Percentiles rank a stretch among this genome's conserved stretches.
Evolutionary conservation across 78 protist genomes (phyloP).

Genomic region (Creolimax fragrantissima): DNA sequence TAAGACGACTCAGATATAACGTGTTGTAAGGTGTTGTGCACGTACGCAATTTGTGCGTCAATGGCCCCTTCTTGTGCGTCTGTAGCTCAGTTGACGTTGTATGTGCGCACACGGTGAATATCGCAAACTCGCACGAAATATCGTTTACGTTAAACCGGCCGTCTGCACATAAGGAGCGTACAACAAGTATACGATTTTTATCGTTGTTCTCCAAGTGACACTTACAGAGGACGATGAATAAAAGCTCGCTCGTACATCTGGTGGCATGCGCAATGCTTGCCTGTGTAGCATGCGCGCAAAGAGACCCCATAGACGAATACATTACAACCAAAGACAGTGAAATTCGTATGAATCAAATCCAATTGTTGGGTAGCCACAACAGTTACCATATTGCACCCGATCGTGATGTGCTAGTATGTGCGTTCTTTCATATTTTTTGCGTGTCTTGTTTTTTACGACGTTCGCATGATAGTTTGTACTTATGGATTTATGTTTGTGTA

Average conservation of each 20-base stretch:
- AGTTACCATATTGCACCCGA: not conserved
- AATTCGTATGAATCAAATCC: not conserved
- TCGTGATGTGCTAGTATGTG: not conserved
- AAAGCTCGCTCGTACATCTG: too few species aligned
- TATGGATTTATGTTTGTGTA: too few species aligned
- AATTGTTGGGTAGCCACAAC: not conserved
- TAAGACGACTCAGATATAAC: not conserved
- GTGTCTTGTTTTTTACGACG: too few species aligned
- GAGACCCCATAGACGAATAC: not conserved
- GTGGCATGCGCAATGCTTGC: not conserved
- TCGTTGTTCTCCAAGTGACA: too few species aligned
- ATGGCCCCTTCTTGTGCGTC: too few species aligned
- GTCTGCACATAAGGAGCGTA: too few species aligned
- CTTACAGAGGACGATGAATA: too few species aligned
- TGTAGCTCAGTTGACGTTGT: not conserved
- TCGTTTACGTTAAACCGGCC: too few species aligned
- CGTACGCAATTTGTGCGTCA: too few species aligned
- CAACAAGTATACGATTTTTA: too few species aligned
- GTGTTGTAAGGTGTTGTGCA: not conserved
- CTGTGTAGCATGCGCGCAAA: not conserved
- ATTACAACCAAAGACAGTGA: not conserved
- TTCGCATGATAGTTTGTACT: too few species aligned
- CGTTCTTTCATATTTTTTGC: too few species aligned
- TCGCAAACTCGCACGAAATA: not conserved
- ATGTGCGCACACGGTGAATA: not conserved